phyloP scores from a whole-genome alignment of 768 basidiomycete genomes.

The Russula ochroleuca region DNA sequence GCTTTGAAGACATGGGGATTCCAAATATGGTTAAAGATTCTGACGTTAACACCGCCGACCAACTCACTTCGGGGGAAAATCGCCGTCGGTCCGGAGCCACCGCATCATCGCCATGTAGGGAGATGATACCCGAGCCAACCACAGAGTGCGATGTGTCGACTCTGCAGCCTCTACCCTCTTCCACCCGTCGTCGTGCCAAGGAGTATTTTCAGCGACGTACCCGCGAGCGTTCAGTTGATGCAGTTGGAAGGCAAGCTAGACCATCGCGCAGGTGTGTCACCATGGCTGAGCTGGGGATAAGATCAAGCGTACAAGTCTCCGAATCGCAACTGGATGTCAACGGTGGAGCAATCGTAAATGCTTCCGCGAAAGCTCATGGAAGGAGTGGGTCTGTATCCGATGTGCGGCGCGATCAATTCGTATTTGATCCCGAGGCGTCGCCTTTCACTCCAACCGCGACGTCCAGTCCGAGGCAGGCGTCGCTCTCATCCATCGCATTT shows the following conservation, averaged over 20 bases:
- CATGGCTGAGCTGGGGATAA: neutral
- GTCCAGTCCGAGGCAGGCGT: slow-evolving; percentile 22
- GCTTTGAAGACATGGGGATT: neutral
- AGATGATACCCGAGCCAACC: neutral
- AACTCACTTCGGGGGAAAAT: neutral
- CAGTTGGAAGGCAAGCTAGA: neutral
- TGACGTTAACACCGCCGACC: neutral
- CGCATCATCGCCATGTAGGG: neutral
- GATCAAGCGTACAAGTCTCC: neutral
- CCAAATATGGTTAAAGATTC: slow-evolving; percentile 6
- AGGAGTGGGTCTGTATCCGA: neutral
- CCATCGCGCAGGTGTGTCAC: neutral
- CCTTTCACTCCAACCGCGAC: slow-evolving; percentile 26
- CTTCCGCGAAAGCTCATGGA: neutral
- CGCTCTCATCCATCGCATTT: slow-evolving; percentile 11
- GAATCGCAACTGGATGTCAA: neutral
- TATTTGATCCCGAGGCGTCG: slow-evolving; percentile 20
- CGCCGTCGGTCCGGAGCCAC: neutral
- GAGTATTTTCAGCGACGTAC: slow-evolving; percentile 26
- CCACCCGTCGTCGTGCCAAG: slow-evolving; percentile 21
- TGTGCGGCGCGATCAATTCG: slow-evolving; percentile 10
- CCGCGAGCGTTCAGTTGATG: slow-evolving; percentile 24
- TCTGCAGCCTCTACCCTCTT: slow-evolving; percentile 17
- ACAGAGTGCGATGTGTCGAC: slow-evolving; percentile 3
- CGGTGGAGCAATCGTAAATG: neutral